Base-by-base conservation (phyloP, 2,329 filamentous ascomycete species). In the Chaetomium sp. region DNA sequence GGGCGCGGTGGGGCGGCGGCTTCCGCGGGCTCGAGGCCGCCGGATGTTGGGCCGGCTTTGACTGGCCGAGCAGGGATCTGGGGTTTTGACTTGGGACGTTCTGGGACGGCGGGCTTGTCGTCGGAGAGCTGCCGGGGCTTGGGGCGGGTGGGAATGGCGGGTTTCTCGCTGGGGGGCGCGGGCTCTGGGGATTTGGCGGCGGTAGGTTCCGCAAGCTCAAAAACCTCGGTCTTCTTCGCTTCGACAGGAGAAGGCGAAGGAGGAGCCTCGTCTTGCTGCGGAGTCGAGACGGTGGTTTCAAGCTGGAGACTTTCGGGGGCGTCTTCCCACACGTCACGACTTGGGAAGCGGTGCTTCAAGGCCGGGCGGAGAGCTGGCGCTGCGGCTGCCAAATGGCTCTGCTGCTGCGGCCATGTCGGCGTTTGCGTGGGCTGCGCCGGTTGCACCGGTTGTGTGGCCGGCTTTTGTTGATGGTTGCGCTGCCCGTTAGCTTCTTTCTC, bases 321-420 rank as follows among this genome's bases (percentile, higher is more conserved):
- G 69, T 97, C 92, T 73, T 97, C 92, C 92, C 92, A 96, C 43
- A 96, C 84, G 71, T 97, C 92, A 53, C 85, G 84, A 68, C 91
- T 96, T 0, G 92, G 92, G 69, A 97, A 97, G 10, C 90, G 84
- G 51, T 86, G 84, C 56, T 83, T 76, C 62, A 80, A 68, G 12
- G 75, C 76, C 5, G 86, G 81, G 27, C 86, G 76, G 10, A 71
- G 72, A 14, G 65, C 57, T n/a, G 52, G 65, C 42, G 72, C 69
- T 42, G 81, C 77, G 47, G 78, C 71, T 6, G 73, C 68, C 12
- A 85, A 72, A 64, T 79, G 79, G 14, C 76, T 68, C 57, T 79
- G 73, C 57, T 76, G 68, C 42, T 71, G 69, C 36, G 69, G 69
- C 76, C 78, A 81, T 4, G 67, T 70, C n/a, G 73, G 71, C 49